These are phyloP conservation scores for Vaccinium macrocarpon DNA, from an alignment of 148 eudicot genomes.

Conservation along the genomic window DNA sequence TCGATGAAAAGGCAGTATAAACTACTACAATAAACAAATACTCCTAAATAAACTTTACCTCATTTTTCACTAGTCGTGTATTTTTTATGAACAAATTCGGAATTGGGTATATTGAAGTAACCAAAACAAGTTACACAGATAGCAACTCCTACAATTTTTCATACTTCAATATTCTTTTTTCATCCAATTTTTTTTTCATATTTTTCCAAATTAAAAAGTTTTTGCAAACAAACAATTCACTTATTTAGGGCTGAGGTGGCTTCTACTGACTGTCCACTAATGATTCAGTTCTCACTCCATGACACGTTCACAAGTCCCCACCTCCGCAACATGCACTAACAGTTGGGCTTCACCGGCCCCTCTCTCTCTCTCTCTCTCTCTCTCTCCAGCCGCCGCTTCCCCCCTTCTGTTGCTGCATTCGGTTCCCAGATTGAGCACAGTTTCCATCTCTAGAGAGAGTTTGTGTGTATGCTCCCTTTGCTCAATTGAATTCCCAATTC, in stretches of 20 bases:
- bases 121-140: too few relatives aligned
- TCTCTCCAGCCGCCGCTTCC: neutral
- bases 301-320: constrained; percentile 1
- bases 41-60: too few relatives aligned
- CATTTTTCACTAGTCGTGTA: neutral
- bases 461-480: neutral
- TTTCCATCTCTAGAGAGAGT: neutral
- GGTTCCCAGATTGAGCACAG: neutral
- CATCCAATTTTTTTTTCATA: neutral
- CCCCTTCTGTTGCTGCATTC: neutral
- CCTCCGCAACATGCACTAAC: neutral
- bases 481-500: neutral
- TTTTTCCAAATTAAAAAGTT: neutral
- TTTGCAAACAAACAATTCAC: neutral
- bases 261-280: constrained; percentile 1
- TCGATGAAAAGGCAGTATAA: too few relatives aligned
- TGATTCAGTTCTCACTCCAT: neutral
- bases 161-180: too few relatives aligned
- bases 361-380: neutral
- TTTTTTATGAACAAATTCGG: neutral
- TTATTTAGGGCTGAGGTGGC: constrained; percentile 2
- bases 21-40: too few relatives aligned
- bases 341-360: neutral
- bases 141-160: neutral
- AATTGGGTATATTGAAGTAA: too few relatives aligned